Evolutionary conservation across 2,329 filamentous ascomycete genomes (phyloP).

Genomic region (Emmonsiellopsis sp.): DNA sequence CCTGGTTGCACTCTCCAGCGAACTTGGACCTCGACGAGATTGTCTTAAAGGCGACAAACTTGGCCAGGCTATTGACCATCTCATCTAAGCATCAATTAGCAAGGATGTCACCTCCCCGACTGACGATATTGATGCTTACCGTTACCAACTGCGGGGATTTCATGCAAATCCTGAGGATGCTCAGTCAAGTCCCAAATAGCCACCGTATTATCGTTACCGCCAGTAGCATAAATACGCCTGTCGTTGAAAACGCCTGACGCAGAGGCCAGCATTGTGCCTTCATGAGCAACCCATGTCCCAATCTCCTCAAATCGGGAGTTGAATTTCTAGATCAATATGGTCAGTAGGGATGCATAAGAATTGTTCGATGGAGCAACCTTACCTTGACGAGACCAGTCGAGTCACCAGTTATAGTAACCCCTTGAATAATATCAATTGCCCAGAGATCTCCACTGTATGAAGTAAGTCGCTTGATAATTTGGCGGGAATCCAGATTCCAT

Average conservation of each 20-base stretch:
- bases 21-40: constrained; percentile 80
- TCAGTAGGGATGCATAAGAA: constrained; percentile 4
- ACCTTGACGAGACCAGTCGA: constrained; percentile 80
- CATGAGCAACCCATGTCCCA: constrained; percentile 70
- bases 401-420: constrained; percentile 78
- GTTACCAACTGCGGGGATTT: constrained; percentile 46
- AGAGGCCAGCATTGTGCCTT: constrained; percentile 79
- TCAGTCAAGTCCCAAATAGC: constrained; percentile 75
- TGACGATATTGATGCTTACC: constrained; percentile 26
- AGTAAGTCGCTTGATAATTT: constrained; percentile 79
- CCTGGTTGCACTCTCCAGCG: constrained; percentile 82
- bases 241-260: constrained; percentile 60
- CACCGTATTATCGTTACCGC: constrained; percentile 83
- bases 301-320: constrained; percentile 78
- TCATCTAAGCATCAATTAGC: constrained; percentile 35
- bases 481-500: constrained; percentile 92
- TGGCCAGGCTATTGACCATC: constrained; percentile 60
- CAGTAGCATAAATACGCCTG: constrained; percentile 81
- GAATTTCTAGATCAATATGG: constrained; percentile 44
- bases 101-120: not conserved
- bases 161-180: constrained; percentile 37
- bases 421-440: constrained; percentile 75
- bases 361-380: constrained; percentile 23
- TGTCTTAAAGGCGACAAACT: constrained; percentile 87
- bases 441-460: constrained; percentile 74